phyloP scores from a whole-genome alignment of 2,329 filamentous ascomycete genomes.

The Raffaelea arxii region DNA sequence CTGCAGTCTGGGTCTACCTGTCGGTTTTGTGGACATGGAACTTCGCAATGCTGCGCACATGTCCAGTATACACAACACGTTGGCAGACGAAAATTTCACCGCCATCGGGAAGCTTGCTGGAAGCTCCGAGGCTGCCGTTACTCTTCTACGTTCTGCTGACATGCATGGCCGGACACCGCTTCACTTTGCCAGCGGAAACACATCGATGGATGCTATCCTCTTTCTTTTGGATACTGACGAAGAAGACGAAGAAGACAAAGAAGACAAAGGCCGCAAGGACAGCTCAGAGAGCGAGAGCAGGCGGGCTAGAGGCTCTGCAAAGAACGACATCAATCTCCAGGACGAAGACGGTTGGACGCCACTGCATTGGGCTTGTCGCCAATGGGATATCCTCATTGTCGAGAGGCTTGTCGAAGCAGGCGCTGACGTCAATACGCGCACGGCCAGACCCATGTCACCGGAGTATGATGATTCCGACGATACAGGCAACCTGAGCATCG shows the following conservation, averaged over 20 bases:
- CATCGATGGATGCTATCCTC: neutral
- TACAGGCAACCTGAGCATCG: too few relatives aligned
- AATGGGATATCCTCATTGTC: neutral
- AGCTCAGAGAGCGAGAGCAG: too few relatives aligned
- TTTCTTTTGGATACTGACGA: neutral
- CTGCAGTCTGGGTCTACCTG: neutral
- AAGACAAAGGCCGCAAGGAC: too few relatives aligned
- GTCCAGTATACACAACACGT: neutral
- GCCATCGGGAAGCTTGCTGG: neutral
- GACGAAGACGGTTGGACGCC: conserved; percentile 1
- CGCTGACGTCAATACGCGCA: neutral
- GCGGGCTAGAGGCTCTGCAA: too few relatives aligned
- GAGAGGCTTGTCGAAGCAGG: neutral
- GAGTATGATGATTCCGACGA: neutral
- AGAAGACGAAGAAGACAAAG: too few relatives aligned
- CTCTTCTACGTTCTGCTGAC: too few relatives aligned
- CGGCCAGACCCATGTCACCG: neutral
- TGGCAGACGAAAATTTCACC: neutral
- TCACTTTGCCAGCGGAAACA: neutral
- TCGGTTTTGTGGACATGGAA: neutral
- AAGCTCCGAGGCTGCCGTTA: too few relatives aligned
- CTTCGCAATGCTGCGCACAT: neutral
- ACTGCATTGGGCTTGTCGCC: conserved; percentile 1
- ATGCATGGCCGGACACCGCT: neutral
- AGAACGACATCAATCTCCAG: neutral